Evolutionary conservation across 2,329 filamentous ascomycete genomes (phyloP), one percentile per base, ranked within the genome.

Genomic region (Ramularia endophylla): DNA sequence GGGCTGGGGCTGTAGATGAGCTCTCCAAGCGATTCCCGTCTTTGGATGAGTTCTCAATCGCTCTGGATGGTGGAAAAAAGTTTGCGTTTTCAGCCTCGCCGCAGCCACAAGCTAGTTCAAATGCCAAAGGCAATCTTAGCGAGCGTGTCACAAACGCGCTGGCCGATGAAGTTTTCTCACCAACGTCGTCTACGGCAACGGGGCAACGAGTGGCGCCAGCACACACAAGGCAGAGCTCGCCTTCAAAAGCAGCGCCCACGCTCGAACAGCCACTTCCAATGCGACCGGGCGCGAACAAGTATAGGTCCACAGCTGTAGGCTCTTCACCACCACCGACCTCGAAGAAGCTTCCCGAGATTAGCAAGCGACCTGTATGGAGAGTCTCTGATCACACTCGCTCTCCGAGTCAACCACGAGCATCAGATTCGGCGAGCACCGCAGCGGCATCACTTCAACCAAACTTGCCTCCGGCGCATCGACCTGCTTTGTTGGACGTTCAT

Each of bases 11-110:
- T 16, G 71, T 73, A 2, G 92, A 97, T 52, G 90, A 97, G 57
- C 70, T 95, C 18, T 87, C 90, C 0, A 75, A 80, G 19, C 78
- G 85, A 38, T 98, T 95, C 53, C 92, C 92, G 0, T 89, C 87
- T 5, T 72, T 98, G 17, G 89, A 97, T 56, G 87, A 97, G 53
- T 98, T 98, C 59, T 83, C 90, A 3, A 71, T 98, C 13, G 69
- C 95, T 32, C 87, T 94, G 53, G 88, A 97, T 36, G 46, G 40
- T 3, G 44, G 40, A 2, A 53, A 51, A 22, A 25, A 25, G 22
- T 53, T 52, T 28, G 36, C 50, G 8, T 51, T 51, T 27, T 34
- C 43, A n/a, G 31, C 28, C n/a, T 36, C 38, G 2, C 37, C 51
- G 8, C 27, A 44, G 2, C 43, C 32, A 11, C 61, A 72, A n/a